A percentile compares a stretch with the other conserved stretches of the same genome.
phyloP scores from a whole-genome alignment of 768 basidiomycete genomes.

The Phaeotremella skinneri region DNA sequence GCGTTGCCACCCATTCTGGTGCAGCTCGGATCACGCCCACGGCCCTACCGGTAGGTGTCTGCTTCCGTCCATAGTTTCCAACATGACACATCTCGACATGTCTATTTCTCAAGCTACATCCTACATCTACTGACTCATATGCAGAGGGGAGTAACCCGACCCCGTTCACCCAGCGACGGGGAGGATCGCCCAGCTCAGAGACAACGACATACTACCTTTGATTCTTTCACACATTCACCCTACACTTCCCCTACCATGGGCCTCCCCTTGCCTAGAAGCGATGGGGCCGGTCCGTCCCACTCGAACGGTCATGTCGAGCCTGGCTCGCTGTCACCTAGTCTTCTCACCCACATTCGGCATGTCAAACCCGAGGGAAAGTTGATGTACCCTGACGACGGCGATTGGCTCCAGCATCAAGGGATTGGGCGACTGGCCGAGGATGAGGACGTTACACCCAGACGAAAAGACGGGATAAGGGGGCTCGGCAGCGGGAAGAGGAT shows the following conservation, averaged over 20 bases:
- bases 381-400: conserved; percentile 46
- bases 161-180: conserved; percentile 22
- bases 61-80: not conserved
- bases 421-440: conserved; percentile 4
- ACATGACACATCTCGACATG: not conserved
- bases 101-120: not conserved
- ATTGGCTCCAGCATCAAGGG: conserved; percentile 25
- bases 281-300: conserved; percentile 16
- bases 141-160: conserved; percentile 34
- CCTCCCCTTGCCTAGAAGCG: conserved; percentile 15
- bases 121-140: conserved; percentile 13
- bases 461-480: conserved; percentile 1
- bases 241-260: conserved; percentile 13
- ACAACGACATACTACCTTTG: not conserved
- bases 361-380: conserved; percentile 27
- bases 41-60: not conserved
- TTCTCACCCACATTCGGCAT: conserved; percentile 17
- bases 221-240: not conserved
- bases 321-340: conserved; percentile 13
- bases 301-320: conserved; percentile 16
- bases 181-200: conserved; percentile 13
- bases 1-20: too few species aligned
- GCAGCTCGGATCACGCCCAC: not conserved
- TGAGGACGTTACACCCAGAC: conserved; percentile 8
- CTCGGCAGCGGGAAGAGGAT: conserved; percentile 27